Evolutionary conservation across 2,329 filamentous ascomycete genomes (phyloP).

Genomic region (Botrytis hyacinthi): DNA sequence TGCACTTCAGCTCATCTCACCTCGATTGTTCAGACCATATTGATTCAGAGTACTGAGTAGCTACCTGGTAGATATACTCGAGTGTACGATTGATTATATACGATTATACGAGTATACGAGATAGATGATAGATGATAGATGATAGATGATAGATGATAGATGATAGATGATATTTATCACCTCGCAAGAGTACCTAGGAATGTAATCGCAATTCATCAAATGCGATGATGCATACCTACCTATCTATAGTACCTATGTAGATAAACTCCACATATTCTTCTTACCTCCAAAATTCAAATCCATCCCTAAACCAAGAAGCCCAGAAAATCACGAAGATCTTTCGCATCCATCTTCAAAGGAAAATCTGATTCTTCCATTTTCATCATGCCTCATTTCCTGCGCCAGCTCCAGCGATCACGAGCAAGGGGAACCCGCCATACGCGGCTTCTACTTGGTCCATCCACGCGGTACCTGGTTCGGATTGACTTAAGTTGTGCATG

Average conservation of each 20-base stretch:
- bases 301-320: background rate
- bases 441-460: background rate
- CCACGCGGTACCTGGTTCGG: background rate
- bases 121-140: no score
- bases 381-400: constrained; percentile 3
- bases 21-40: background rate
- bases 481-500: background rate
- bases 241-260: background rate
- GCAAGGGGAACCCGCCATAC: background rate
- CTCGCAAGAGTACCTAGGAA: background rate
- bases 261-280: background rate
- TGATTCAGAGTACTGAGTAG: background rate
- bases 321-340: background rate
- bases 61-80: background rate
- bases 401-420: background rate
- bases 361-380: background rate
- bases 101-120: background rate
- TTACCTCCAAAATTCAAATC: background rate
- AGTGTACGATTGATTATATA: no score
- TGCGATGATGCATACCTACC: background rate
- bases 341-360: background rate
- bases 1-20: background rate
- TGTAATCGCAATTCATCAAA: background rate
- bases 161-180: no score
- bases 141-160: no score